These are phyloP conservation scores for Coemansia sp. DNA, from an alignment of 192 early-diverging fungal species.

Conservation along the genomic window DNA sequence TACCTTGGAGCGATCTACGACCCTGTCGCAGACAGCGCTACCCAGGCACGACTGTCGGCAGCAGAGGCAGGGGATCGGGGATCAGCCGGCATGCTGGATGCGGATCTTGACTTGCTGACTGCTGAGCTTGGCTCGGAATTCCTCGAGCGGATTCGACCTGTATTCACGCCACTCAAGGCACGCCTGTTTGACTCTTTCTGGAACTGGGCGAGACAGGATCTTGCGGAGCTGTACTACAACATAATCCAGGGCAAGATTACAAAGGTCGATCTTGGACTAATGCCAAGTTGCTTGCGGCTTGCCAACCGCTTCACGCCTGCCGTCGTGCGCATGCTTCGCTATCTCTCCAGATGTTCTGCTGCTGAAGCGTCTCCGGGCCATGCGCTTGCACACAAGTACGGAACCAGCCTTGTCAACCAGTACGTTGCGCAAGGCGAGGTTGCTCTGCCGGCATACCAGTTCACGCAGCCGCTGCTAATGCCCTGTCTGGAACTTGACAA, in stretches of 20 bases:
- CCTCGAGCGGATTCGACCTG: constrained; percentile 79
- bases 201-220: constrained; percentile 81
- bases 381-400: constrained; percentile 71
- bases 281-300: constrained; percentile 77
- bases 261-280: constrained; percentile 79
- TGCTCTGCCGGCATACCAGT: constrained; percentile 82
- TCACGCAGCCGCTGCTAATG: constrained; percentile 76
- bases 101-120: constrained; percentile 74
- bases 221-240: constrained; percentile 67
- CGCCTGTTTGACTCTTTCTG: constrained; percentile 92
- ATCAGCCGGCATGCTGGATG: neutral
- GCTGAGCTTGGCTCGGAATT: constrained; percentile 86
- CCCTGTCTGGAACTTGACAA: constrained; percentile 63
- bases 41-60: neutral
- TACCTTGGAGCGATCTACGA: constrained; percentile 72
- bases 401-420: constrained; percentile 74
- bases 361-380: constrained; percentile 71
- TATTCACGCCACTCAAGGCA: constrained; percentile 77
- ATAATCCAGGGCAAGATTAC: constrained; percentile 80
- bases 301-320: constrained; percentile 83
- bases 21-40: constrained; percentile 58
- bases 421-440: constrained; percentile 66
- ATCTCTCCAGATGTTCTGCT: constrained; percentile 69
- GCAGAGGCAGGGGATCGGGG: neutral
- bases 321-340: constrained; percentile 76